Base-by-base conservation (phyloP, 2,329 filamentous ascomycete species). In the Exophiala aquamarina region DNA sequence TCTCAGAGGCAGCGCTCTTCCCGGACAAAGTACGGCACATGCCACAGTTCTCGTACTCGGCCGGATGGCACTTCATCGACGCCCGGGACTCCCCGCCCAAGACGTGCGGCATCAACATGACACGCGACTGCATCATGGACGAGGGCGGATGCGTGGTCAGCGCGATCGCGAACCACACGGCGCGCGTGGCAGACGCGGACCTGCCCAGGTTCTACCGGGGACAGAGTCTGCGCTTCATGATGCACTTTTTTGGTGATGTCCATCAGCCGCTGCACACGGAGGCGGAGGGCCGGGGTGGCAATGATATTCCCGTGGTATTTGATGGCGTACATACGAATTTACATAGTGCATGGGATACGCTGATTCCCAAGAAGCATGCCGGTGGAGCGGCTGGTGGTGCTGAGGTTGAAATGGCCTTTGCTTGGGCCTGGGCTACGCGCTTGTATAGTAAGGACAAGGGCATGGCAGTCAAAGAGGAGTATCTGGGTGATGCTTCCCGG, bases 321-420 rank as follows among this genome's bases (percentile, higher is more conserved):
- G 71, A 81, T 19, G 75, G 74, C 3, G 63, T 66, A 21, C 65
- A 71, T 20, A 74, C 78, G 45, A 89, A 89, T 61, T 73, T 89
- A 33, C 86, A 89, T 61, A 76, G 84, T 48, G 79, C 88, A 13
- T 89, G 86, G 86, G 86, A 89, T 61, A 81, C 77, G 11, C 32
- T 57, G 15, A 58, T 59, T 11, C 51, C 50, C 3, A 54, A 57
- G 33, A 59, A 56, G 45, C 38, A 55, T 45, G 46, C 47, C 2
- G 38, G 28, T n/a, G 15, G n/a, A 37, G 20, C 9, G 14, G 47
- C 21, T 19, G 38, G 41, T 2, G 15, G 19, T 19, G 34, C 33
- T 23, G 45, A 53, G 29, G 52, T 51, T 28, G 55, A 57, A 18
- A 18, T 40, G 23, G 28, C 46, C 14, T 48, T 44, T 8, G 49